Evolutionary conservation across 2,329 filamentous ascomycete species (phyloP), one percentile per base, ranked within the genome.

Genomic region (Fusarium sulawesiense): DNA sequence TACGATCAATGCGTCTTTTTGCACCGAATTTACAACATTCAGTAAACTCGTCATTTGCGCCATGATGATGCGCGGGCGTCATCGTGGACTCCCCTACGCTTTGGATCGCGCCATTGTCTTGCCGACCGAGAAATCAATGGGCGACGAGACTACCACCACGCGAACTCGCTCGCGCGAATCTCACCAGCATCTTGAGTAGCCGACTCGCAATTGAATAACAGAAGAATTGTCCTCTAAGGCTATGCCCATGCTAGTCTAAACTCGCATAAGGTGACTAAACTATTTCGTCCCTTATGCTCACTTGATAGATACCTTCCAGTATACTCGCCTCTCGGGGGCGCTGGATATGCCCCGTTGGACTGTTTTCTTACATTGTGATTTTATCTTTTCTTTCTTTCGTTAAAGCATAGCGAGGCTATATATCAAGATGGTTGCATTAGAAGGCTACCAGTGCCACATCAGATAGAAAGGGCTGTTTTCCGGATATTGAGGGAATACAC

Each of bases 61-160:
- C 37, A 79, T 79, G 76, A 81, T 81, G 79, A 74, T 81, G 25
- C 76, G 79, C 18, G 79, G 79, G 3, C 76, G 79, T 2, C 79
- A 81, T 45, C 75, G 79, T 2, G 77, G 77, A 1, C 70, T 81
- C 12, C 78, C 78, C 0, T 79, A 80, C 42, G 57, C 72, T 2
- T 71, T 81, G 6, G 79, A 81, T 53, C 75, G 77, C 4, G 79
- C 79, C 18, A 78, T 81, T 30, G 75, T 77, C 46, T 60, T 80
- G 9, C 78, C 77, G 3, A 66, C 72, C 23, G 74, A 77, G 41
- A 68, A 66, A n/a, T 61, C 56, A 12, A 42, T 76, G 12, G 41
- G 68, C 1, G 53, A 64, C 8, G 64, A 75, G 21, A 40, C 60
- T 5, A 37, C 45, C 4, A 30, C 46, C 13, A 58, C 46, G 6